phyloP scores from a whole-genome alignment of 331 rosid genomes.

The Stylosanthes scabra region DNA sequence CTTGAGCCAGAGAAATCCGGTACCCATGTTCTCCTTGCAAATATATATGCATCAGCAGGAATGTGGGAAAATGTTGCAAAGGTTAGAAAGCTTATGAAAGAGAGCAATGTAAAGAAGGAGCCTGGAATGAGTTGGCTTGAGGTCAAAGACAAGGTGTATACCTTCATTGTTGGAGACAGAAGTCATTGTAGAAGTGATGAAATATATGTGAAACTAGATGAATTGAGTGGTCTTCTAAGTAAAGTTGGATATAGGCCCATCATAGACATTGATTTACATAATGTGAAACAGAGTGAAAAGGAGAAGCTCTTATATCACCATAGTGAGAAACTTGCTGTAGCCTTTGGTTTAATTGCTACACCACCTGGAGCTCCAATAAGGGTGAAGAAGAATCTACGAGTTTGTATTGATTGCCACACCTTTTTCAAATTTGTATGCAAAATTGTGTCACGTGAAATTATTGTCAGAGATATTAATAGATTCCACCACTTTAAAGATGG shows the following conservation, averaged over 20 bases:
- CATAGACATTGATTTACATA: slow-evolving; percentile 81
- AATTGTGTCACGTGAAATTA: slow-evolving; percentile 72
- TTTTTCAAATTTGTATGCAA: slow-evolving; percentile 72
- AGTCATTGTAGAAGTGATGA: slow-evolving; percentile 73
- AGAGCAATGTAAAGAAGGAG: slow-evolving; percentile 81
- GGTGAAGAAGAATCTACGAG: slow-evolving; percentile 89
- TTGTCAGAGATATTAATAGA: slow-evolving; percentile 80
- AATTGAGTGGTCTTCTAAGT: slow-evolving; percentile 57
- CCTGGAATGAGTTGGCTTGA: slow-evolving; percentile 97
- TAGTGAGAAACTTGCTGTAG: slow-evolving; percentile 93
- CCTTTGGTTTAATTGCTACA: slow-evolving; percentile 78
- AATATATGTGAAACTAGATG: slow-evolving; percentile 73
- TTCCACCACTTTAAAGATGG: slow-evolving; percentile 94
- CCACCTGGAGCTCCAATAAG: slow-evolving; percentile 75
- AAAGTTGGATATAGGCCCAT: slow-evolving; percentile 81
- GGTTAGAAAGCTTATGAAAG: slow-evolving; percentile 76
- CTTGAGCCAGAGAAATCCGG: slow-evolving; percentile 93
- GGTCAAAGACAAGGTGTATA: slow-evolving; percentile 69
- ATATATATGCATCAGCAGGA: slow-evolving; percentile 83
- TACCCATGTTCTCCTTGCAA: slow-evolving; percentile 86
- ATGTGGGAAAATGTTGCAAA: slow-evolving; percentile 84
- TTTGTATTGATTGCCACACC: slow-evolving; percentile 85
- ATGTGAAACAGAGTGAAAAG: slow-evolving; percentile 72
- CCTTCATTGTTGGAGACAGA: slow-evolving; percentile 83
- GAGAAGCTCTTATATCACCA: slow-evolving; percentile 70